Conservation (phyloP, 2,329 filamentous ascomycete genomes). For the Sclerotinia spermophila region DNA sequence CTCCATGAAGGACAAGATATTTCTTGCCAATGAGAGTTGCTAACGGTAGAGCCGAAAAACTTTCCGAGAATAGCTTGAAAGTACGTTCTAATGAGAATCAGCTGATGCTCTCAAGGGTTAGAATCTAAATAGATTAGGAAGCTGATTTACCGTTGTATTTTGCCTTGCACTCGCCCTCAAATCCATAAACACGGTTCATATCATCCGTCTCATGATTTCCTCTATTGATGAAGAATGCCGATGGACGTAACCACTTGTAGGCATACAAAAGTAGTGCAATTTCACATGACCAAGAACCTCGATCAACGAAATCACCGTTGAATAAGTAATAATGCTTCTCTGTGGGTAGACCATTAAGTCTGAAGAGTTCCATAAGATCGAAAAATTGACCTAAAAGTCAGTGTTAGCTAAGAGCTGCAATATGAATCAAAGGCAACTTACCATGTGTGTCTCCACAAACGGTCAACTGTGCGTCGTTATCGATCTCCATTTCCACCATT, state of each 20-base stretch:
- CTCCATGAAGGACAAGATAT: constrained; percentile 89
- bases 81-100: constrained; percentile 47
- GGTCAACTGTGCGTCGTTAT: constrained; percentile 74
- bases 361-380: constrained; percentile 93
- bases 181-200: constrained; percentile 98
- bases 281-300: constrained; percentile 97
- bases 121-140: constrained; percentile 29
- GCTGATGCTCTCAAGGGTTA: not conserved
- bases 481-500: constrained; percentile 90
- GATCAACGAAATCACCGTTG: constrained; percentile 97
- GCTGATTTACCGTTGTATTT: constrained; percentile 82
- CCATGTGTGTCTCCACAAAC: constrained; percentile 98
- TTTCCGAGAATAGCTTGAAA: constrained; percentile 97
- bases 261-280: constrained; percentile 91
- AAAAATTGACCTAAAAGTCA: constrained; percentile 79
- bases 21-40: constrained; percentile 89
- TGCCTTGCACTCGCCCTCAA: constrained; percentile 96
- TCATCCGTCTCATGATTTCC: constrained; percentile 99
- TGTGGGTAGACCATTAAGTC: constrained; percentile 77
- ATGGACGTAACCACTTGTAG: constrained; percentile 92
- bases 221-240: constrained; percentile 89
- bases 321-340: constrained; percentile 93
- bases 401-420: not conserved
- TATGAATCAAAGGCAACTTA: constrained; percentile 40
- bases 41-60: constrained; percentile 88